Evolutionary conservation across 1,284 basidiomycete species (phyloP).

Genomic region (Sporisorium iseilematis-ciliati): DNA sequence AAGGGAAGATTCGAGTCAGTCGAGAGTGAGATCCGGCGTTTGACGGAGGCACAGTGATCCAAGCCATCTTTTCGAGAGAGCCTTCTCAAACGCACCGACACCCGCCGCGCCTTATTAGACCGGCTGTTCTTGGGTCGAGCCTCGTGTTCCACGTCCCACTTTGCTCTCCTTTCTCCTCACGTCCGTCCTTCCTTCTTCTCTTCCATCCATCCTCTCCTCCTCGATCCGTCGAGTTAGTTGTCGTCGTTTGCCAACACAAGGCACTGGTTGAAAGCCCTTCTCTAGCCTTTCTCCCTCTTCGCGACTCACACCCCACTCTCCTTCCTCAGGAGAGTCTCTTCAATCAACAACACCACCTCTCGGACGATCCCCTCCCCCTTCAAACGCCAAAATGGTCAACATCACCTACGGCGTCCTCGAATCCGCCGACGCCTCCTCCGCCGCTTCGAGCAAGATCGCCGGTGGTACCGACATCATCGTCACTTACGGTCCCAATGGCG

Average conservation of each 20-base stretch:
- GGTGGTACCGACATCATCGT: constrained; percentile 66
- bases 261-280: constrained; percentile 14
- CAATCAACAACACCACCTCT: not conserved
- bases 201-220: constrained; percentile 65
- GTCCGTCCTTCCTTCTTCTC: constrained; percentile 30
- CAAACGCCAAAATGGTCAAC: constrained; percentile 51
- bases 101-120: too few species aligned
- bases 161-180: constrained; percentile 49
- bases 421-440: constrained; percentile 26
- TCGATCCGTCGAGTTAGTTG: constrained; percentile 37
- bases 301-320: not conserved
- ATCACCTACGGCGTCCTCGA: constrained; percentile 55
- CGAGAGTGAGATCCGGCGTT: constrained; percentile 5
- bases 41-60: not conserved
- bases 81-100: too few species aligned
- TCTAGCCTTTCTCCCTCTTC: not conserved
- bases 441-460: constrained; percentile 21
- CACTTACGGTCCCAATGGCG: constrained; percentile 53
- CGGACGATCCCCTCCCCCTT: too few species aligned
- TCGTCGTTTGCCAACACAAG: constrained; percentile 20
- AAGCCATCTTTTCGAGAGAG: not conserved
- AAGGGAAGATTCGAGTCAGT: constrained; percentile 8
- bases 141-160: not conserved
- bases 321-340: not conserved
- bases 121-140: not conserved